phyloP scores from a whole-genome alignment of 2,329 filamentous ascomycete species.

The Emydomyces testavorans region DNA sequence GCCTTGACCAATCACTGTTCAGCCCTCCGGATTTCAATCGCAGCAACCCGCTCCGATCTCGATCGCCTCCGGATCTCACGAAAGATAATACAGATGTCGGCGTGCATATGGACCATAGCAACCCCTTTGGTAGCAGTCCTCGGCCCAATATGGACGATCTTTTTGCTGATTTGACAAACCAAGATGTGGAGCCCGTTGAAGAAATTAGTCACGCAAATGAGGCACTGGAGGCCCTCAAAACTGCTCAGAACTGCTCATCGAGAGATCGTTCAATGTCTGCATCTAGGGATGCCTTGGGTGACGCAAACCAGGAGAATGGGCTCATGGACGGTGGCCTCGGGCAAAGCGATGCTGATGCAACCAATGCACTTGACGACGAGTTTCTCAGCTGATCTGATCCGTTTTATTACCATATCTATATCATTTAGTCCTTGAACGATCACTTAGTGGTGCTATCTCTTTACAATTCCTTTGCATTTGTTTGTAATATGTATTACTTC shows the following conservation, averaged over 20 bases:
- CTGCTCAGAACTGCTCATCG: slow-evolving; percentile 30
- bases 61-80: slow-evolving; percentile 15
- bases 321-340: slow-evolving; percentile 18
- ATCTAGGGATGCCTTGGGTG: slow-evolving; percentile 12
- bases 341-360: slow-evolving; percentile 19
- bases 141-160: slow-evolving; percentile 35
- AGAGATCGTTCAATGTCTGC: slow-evolving; percentile 22
- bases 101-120: slow-evolving; percentile 24
- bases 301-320: slow-evolving; percentile 19
- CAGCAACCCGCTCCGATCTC: slow-evolving; percentile 21
- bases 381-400: slow-evolving; percentile 17
- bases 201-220: slow-evolving; percentile 39
- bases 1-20: slow-evolving; percentile 33
- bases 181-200: slow-evolving; percentile 30
- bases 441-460: neutral
- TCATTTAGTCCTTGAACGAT: neutral
- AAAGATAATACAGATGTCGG: slow-evolving; percentile 25
- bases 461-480: slow-evolving; percentile 4
- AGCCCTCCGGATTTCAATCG: slow-evolving; percentile 32
- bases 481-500: slow-evolving; percentile 10
- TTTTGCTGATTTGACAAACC: slow-evolving; percentile 38
- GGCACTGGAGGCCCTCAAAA: slow-evolving; percentile 33
- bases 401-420: neutral
- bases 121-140: slow-evolving; percentile 30
- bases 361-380: slow-evolving; percentile 20